These are phyloP conservation scores for Turritis glabra DNA, from an alignment of 345 rosid genomes.

Conservation along the genomic window DNA sequence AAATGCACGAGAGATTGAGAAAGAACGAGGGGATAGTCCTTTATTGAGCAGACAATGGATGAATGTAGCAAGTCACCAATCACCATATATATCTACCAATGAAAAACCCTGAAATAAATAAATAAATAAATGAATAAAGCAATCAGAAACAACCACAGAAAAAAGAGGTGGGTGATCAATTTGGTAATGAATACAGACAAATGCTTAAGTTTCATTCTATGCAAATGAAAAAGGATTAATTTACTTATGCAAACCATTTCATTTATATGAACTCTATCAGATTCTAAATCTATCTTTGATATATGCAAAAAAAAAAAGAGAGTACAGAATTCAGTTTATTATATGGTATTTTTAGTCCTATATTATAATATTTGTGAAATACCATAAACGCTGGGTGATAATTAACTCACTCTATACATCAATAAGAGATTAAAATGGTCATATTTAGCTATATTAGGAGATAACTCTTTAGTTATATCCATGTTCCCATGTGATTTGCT, in stretches of 20 bases:
- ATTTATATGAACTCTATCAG: neutral
- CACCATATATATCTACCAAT: slow-evolving; percentile 28
- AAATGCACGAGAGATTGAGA: slow-evolving; percentile 33
- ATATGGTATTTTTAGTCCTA: neutral
- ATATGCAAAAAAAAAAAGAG: neutral
- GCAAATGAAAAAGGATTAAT: neutral
- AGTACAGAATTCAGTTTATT: neutral
- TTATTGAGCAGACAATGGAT: slow-evolving; percentile 37
- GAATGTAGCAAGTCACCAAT: slow-evolving; percentile 29
- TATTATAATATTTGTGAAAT: neutral
- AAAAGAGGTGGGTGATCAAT: slow-evolving; percentile 22
- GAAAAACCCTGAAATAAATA: neutral
- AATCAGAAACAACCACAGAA: slow-evolving; percentile 21
- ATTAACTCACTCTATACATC: neutral
- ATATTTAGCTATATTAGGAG: slow-evolving; percentile 1
- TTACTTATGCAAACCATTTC: slow-evolving; percentile 1
- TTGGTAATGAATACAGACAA: neutral
- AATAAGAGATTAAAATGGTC: neutral
- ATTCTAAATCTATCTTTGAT: neutral
- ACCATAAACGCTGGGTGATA: neutral
- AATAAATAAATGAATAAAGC: neutral
- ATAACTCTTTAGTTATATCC: neutral
- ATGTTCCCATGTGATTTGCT: slow-evolving; percentile 38
- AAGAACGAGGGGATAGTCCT: slow-evolving; percentile 19
- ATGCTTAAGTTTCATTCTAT: slow-evolving; percentile 13